A percentile compares a stretch with the other conserved stretches of the same genome.
phyloP scores from a whole-genome alignment of 2,329 filamentous ascomycete species.

The Sporothrix mexicana region DNA sequence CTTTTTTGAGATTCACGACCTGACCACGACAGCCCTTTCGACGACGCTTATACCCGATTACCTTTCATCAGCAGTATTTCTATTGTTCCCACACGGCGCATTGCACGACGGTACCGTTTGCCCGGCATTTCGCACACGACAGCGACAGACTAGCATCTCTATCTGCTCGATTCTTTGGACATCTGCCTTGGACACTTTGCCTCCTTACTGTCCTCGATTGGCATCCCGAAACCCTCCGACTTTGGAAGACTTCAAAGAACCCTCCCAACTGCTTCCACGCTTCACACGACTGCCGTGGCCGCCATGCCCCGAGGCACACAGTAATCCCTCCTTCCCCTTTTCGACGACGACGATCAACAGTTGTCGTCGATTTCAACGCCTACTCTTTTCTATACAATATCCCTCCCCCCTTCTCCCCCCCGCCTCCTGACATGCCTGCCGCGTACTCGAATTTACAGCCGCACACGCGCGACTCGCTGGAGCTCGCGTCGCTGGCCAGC shows the following conservation, averaged over 20 bases:
- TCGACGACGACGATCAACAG: constrained; percentile 5
- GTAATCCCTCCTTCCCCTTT: not conserved
- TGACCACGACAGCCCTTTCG: not conserved
- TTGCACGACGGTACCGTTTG: not conserved
- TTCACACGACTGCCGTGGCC: not conserved
- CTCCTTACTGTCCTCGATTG: not conserved
- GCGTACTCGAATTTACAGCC: constrained; percentile 54
- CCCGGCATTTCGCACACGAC: constrained; percentile 10
- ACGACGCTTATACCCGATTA: too few relatives aligned
- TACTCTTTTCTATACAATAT: not conserved
- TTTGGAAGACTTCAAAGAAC: not conserved
- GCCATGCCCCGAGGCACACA: constrained; percentile 4
- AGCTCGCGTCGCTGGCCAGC: constrained; percentile 92
- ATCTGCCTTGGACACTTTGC: not conserved
- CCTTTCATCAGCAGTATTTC: not conserved
- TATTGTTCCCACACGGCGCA: not conserved
- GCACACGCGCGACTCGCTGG: constrained; percentile 83
- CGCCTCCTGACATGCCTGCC: constrained; percentile 44
- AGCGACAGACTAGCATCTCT: not conserved
- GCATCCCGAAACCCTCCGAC: not conserved
- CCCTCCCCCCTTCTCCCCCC: not conserved
- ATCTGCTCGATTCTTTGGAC: not conserved
- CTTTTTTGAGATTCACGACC: not conserved
- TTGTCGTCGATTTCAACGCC: not conserved
- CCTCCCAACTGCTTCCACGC: not conserved